These are phyloP conservation scores for Ganoderma lucidum DNA, from an alignment of 1,284 basidiomycete genomes.

Conservation along the genomic window DNA sequence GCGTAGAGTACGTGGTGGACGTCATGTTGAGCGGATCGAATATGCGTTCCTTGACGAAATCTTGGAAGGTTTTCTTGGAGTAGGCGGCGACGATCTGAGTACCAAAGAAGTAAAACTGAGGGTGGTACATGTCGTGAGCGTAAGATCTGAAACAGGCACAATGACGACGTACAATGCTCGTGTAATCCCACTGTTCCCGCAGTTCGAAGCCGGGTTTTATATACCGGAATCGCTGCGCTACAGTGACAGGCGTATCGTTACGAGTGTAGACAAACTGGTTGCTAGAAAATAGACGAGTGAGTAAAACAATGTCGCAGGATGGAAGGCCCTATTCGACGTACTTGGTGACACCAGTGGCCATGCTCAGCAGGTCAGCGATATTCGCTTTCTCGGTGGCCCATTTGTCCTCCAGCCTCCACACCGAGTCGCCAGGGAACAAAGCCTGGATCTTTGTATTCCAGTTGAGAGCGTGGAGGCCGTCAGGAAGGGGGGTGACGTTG, in stretches of 20 bases:
- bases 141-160: background rate
- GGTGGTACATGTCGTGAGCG: background rate
- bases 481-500: conserved; percentile 46
- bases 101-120: conserved; percentile 17
- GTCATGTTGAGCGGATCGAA: conserved; percentile 14
- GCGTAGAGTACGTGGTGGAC: conserved; percentile 5
- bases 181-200: conserved; percentile 10
- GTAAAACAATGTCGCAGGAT: background rate
- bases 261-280: conserved; percentile 8
- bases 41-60: conserved; percentile 18
- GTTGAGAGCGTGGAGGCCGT: conserved; percentile 37
- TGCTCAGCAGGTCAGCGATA: conserved; percentile 38
- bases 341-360: conserved; percentile 16
- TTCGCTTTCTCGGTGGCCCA: conserved; percentile 44
- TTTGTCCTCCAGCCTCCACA: conserved; percentile 42
- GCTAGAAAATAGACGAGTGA: background rate
- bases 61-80: conserved; percentile 10
- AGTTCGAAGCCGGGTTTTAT: conserved; percentile 6
- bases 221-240: conserved; percentile 11
- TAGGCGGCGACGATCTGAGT: conserved; percentile 10
- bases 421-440: conserved; percentile 41
- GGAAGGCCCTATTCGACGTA: background rate
- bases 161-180: background rate
- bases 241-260: background rate
- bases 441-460: conserved; percentile 46